Conservation (phyloP, 1,284 basidiomycete genomes). For the Cutaneotrichosporon cavernicola region DNA sequence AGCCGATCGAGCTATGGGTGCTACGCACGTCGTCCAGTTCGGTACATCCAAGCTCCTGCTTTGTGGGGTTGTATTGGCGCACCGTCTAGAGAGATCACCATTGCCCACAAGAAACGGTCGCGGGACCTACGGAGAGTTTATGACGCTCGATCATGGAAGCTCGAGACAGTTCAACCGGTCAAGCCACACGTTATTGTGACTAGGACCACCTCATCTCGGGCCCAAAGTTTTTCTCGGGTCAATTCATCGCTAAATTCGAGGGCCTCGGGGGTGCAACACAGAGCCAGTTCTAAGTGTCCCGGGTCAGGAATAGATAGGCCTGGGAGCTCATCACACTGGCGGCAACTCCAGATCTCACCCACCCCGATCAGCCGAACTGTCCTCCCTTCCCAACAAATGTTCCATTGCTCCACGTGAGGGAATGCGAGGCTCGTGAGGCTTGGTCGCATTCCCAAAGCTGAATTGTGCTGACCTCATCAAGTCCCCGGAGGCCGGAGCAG, state of each 20-base stretch:
- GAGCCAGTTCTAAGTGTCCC: too few species aligned
- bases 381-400: background rate
- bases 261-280: background rate
- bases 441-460: background rate
- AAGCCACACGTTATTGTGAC: background rate
- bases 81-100: background rate
- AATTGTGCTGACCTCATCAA: slow-evolving; percentile 2
- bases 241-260: background rate
- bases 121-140: background rate
- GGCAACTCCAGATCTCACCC: too few species aligned
- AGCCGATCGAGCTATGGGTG: too few species aligned
- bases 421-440: background rate
- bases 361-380: background rate
- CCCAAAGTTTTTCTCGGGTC: background rate
- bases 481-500: background rate
- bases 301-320: too few species aligned
- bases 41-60: background rate
- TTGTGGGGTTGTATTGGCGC: background rate
- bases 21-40: background rate
- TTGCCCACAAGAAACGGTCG: background rate
- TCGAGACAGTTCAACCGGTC: background rate
- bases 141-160: background rate
- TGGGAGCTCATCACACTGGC: too few species aligned
- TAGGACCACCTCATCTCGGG: background rate
- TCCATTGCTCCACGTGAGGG: background rate